Evolutionary conservation across 2,329 filamentous ascomycete genomes (phyloP), one percentile per base, ranked within the genome.

Genomic region (Pseudogymnoascus sp.): DNA sequence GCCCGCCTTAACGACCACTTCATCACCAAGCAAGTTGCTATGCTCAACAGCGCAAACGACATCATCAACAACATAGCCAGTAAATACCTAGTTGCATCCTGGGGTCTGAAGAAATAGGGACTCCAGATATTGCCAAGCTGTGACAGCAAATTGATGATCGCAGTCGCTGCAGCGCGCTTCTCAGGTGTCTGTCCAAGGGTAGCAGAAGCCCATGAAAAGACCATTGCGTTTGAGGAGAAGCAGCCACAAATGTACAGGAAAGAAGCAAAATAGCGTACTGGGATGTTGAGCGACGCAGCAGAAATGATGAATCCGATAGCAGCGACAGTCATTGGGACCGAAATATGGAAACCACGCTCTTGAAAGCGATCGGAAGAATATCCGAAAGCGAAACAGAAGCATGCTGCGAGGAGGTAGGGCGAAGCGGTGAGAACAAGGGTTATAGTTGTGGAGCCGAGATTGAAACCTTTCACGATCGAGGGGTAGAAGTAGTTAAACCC

Each of bases 71-170:
- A 68, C 64, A 72, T 74, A 7, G 69, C 73, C 62, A 67, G 70
- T 69, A 36, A 36, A 36, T 36, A 36, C 10, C 31, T 36, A 8
- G 31, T 36, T 8, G 8, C 31, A 36, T 36, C 31, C 31, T 36
- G 31, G 31, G 31, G 31, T 36, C 31, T 64, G 65, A 77, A 77
- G 62, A 78, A 74, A 62, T 77, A 79, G 1, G 76, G 76, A 1
- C 72, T 75, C 62, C 73, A 75, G n/a, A 78, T 72, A 7, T 75
- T 77, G 0, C 75, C 75, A 1, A 78, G 57, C 57, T 77, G 75
- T 0, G 70, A 71, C 16, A 76, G 66, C 5, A 77, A 69, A 54
- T 77, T 77, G 18, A 76, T 71, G 0, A 78, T 72, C 1, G 75
- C 72, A 5, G 70, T 71, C 4, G 73, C 74, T 12, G 65, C 65